phyloP scores from a whole-genome alignment of 1,284 basidiomycete genomes.

The Cutaneotrichosporon daszewskae region DNA sequence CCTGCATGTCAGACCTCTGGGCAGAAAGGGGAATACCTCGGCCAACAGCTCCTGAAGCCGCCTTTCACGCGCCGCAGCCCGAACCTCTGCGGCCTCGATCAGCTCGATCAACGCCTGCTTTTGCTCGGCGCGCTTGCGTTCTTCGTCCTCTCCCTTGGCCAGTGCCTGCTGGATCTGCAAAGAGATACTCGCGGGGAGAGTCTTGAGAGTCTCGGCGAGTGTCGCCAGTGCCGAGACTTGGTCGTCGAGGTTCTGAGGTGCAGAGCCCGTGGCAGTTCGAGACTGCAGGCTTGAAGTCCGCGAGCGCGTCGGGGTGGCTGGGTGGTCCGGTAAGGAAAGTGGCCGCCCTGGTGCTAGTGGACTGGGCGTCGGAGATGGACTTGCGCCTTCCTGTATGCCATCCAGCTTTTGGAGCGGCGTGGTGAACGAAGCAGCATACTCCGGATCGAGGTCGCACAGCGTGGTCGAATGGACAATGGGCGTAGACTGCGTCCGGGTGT shows the following conservation, averaged over 20 bases:
- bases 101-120: constrained; percentile 7
- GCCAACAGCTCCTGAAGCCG: constrained; percentile 14
- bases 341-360: background rate
- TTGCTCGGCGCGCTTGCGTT: constrained; percentile 1
- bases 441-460: background rate
- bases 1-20: constrained; percentile 4
- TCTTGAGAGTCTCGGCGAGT: constrained; percentile 1
- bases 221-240: background rate
- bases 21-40: constrained; percentile 9
- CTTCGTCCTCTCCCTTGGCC: background rate
- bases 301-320: too few species aligned
- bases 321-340: too few species aligned
- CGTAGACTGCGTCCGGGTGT: constrained; percentile 1
- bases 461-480: too few species aligned
- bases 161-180: background rate
- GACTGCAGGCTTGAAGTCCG: too few species aligned
- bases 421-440: constrained; percentile 3
- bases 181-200: constrained; percentile 2
- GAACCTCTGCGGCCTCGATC: constrained; percentile 12
- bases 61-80: constrained; percentile 10
- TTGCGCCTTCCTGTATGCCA: constrained; percentile 1
- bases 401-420: constrained; percentile 8
- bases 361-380: too few species aligned
- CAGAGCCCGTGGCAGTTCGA: too few species aligned
- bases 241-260: too few species aligned